Percentiles rank a stretch among this genome's conserved stretches.
These are phyloP conservation scores for Suillus fuscotomentosus DNA, from an alignment of 768 basidiomycete genomes.

Conservation along the genomic window DNA sequence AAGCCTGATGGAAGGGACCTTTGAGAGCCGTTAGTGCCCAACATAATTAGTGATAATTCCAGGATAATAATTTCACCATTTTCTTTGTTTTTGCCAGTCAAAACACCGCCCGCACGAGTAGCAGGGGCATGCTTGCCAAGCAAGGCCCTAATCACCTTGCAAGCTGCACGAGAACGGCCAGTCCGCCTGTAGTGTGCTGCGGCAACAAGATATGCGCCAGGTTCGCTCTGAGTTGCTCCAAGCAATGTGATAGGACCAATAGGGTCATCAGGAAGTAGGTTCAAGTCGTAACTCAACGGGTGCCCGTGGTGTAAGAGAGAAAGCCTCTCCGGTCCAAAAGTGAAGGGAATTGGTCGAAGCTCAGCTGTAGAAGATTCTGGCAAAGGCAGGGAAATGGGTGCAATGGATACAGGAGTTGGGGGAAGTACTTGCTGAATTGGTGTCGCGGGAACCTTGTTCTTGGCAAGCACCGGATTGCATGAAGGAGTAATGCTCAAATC, in stretches of 20 bases:
- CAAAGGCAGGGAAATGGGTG: slow-evolving; percentile 10
- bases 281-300: slow-evolving; percentile 27
- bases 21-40: slow-evolving; percentile 14
- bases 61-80: slow-evolving; percentile 24
- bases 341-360: slow-evolving; percentile 7
- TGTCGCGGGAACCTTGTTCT: slow-evolving; percentile 9
- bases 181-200: slow-evolving; percentile 33
- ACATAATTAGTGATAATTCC: slow-evolving; percentile 10
- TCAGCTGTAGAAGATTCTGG: slow-evolving; percentile 14
- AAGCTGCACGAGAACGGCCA: slow-evolving; percentile 29
- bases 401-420: slow-evolving; percentile 13
- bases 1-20: slow-evolving; percentile 7
- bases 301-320: slow-evolving; percentile 27
- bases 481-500: slow-evolving; percentile 12
- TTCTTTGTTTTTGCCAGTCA: slow-evolving; percentile 8
- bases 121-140: slow-evolving; percentile 14
- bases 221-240: slow-evolving; percentile 26
- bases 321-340: slow-evolving; percentile 13
- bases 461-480: not conserved
- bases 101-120: not conserved
- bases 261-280: slow-evolving; percentile 29
- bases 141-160: slow-evolving; percentile 26
- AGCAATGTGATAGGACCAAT: slow-evolving; percentile 25
- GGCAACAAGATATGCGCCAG: slow-evolving; percentile 30
- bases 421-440: slow-evolving; percentile 8